These are phyloP conservation scores for Botrytis galanthina DNA, from an alignment of 2,329 filamentous ascomycete genomes.

Conservation along the genomic window DNA sequence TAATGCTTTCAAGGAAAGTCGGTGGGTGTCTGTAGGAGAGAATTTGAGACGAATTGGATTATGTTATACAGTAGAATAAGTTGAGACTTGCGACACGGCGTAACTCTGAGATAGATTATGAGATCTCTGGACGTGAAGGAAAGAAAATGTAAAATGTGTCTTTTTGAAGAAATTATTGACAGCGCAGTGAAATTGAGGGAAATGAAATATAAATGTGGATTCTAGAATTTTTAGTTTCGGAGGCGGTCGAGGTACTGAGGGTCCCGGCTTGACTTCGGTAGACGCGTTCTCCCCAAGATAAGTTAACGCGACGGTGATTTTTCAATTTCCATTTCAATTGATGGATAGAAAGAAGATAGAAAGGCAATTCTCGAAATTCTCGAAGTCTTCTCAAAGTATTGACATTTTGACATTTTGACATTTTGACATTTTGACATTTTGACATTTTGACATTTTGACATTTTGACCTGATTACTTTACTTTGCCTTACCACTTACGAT, in stretches of 20 bases:
- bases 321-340: background rate
- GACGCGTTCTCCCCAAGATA: background rate
- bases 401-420: background rate
- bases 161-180: background rate
- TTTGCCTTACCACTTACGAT: background rate
- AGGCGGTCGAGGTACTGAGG: background rate
- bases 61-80: background rate
- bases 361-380: background rate
- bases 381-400: background rate
- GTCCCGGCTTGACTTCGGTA: slow-evolving; percentile 2
- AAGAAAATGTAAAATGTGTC: background rate
- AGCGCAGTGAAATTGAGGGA: background rate
- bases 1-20: background rate
- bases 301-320: slow-evolving; percentile 4
- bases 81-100: background rate
- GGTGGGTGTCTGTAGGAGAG: background rate
- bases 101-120: background rate
- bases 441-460: no score
- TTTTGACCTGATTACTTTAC: background rate
- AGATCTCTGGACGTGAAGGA: no score
- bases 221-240: background rate
- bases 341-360: background rate
- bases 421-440: no score
- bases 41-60: background rate
- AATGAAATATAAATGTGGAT: slow-evolving; percentile 3